Base-by-base conservation (phyloP, 2,329 filamentous ascomycete genomes). In the Hymenoscyphus occultus region DNA sequence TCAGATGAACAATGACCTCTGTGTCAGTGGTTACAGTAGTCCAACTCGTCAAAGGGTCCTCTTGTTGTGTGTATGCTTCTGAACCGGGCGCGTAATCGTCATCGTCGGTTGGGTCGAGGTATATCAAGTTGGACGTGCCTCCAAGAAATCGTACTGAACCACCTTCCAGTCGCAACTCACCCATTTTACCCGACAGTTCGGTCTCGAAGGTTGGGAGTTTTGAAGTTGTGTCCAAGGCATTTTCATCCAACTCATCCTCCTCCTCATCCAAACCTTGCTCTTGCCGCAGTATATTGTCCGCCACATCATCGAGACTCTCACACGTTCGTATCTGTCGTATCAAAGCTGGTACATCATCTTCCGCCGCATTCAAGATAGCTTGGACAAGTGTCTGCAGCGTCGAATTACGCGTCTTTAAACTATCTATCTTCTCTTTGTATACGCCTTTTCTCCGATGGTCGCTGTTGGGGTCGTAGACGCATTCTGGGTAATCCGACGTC, bases 361-460 rank as follows among this genome's bases (percentile, higher is more conserved):
- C 94, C 22, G 90, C 84, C 57, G 91, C 93, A 77, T 97, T 97
- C 60, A 98, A 82, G 60, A 99, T 92, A 59, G 94, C 93, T 74
- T 97, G 92, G 68, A 98, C 88, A 45, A 98, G 82, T n/a, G 93
- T 93, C 76, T 97, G 92, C 63, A 98, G 81, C 0, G 94, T 98
- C 42, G 92, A 91, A 73, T 89, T 92, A 68, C 88, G 88, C 28
- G 93, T 93, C 79, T 96, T 96, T 76, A 94, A 84, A 74, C 86
- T 92, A 77, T 97, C 93, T 31, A 90, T 87, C 77, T 97, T 95
- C 78, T 97, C 93, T 74, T 94, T 93, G 77, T 98, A 98, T 59
- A 98, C 95, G 66, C 95, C 95, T 77, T 98, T 98, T 60, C 95
- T 89, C 60, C 95, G 90, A 77, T 97, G 93, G 77, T 99, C 95